phyloP scores from a whole-genome alignment of 148 eudicot species.

The Vaccinium macrocarpon region DNA sequence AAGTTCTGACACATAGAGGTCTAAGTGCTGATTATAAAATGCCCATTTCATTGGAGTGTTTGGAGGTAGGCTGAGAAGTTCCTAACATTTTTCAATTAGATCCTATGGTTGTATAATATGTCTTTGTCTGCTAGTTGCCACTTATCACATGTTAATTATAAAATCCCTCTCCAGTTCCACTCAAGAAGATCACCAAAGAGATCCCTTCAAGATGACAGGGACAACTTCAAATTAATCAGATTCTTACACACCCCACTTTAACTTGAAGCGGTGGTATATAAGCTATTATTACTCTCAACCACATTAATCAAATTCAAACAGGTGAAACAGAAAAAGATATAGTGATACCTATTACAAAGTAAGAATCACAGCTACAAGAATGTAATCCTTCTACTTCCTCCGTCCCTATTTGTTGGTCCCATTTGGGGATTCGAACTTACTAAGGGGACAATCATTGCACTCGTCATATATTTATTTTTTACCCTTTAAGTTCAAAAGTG shows the following conservation, averaged over 20 bases:
- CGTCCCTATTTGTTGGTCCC: background rate
- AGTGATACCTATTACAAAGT: background rate
- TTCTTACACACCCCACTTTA: background rate
- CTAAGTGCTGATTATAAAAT: background rate
- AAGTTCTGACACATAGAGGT: background rate
- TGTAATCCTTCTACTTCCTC: background rate
- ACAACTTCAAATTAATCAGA: background rate
- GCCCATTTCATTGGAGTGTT: background rate
- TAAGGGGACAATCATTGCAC: background rate
- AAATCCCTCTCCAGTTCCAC: background rate
- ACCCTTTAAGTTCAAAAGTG: background rate
- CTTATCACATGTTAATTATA: background rate
- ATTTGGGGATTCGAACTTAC: background rate
- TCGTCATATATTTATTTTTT: background rate
- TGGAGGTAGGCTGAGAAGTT: background rate
- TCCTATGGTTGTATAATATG: background rate
- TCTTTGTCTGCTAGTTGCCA: background rate
- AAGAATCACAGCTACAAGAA: background rate
- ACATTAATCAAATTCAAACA: background rate
- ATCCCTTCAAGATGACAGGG: background rate
- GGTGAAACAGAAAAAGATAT: background rate
- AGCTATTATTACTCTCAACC: background rate
- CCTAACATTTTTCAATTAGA: background rate
- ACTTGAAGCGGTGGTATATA: constrained; percentile 4
- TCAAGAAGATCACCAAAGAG: background rate